These are phyloP conservation scores for Hypomontagnella submonticulosa DNA, from an alignment of 495 filamentous ascomycete genomes.

Conservation along the genomic window DNA sequence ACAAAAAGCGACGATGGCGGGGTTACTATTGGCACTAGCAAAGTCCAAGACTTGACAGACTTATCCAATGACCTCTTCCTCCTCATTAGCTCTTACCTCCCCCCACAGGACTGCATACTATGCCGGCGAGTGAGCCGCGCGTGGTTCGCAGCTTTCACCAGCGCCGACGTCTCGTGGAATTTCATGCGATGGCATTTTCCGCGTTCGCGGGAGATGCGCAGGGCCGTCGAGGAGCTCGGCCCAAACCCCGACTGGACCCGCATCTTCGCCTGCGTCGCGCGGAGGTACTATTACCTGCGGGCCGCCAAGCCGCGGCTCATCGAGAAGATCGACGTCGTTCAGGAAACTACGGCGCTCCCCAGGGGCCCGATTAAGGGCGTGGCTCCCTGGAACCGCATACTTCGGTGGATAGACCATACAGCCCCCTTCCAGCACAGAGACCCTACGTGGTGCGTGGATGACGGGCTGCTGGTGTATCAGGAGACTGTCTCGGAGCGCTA, in stretches of 20 bases:
- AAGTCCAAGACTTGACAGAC: constrained; percentile 55
- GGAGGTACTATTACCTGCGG: constrained; percentile 67
- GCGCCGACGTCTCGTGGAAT: constrained; percentile 56
- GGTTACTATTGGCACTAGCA: constrained; percentile 3
- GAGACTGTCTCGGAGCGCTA: constrained; percentile 52
- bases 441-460: constrained; percentile 65
- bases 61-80: constrained; percentile 66
- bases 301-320: constrained; percentile 60
- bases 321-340: constrained; percentile 56
- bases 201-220: constrained; percentile 64
- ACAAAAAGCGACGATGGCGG: not conserved
- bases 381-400: constrained; percentile 66
- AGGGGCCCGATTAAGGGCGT: constrained; percentile 52
- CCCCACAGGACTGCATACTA: constrained; percentile 62
- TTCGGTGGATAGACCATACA: constrained; percentile 57
- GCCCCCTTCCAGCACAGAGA: constrained; percentile 63
- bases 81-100: constrained; percentile 61
- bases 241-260: constrained; percentile 51
- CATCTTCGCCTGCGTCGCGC: constrained; percentile 64
- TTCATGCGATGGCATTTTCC: constrained; percentile 65
- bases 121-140: constrained; percentile 65
- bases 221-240: constrained; percentile 33
- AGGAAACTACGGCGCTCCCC: constrained; percentile 29
- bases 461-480: constrained; percentile 69
- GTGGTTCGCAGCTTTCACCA: constrained; percentile 67